Evolutionary conservation across 2,329 filamentous ascomycete genomes (phyloP).

Genomic region (Cladosporium sp.): DNA sequence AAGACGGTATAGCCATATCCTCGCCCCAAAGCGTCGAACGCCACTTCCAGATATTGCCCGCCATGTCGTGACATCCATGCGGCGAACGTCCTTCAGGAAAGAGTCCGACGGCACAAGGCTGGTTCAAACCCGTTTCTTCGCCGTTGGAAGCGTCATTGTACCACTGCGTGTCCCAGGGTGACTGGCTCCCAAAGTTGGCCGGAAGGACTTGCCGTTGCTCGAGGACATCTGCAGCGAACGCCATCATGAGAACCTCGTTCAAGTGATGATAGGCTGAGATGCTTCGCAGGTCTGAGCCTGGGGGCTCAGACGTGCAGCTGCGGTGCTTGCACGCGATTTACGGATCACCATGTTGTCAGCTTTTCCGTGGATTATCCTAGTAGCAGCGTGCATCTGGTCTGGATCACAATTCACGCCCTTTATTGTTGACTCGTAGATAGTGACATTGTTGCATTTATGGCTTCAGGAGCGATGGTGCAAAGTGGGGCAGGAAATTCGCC

Average conservation of each 20-base stretch:
- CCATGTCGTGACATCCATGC: constrained; percentile 17
- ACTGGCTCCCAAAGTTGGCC: neutral
- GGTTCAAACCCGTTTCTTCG: neutral
- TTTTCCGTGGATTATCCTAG: neutral
- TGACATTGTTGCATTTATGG: neutral
- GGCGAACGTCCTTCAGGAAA: constrained; percentile 7
- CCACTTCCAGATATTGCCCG: constrained; percentile 21
- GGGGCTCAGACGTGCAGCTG: neutral
- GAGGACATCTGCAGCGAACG: neutral
- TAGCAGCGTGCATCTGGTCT: neutral
- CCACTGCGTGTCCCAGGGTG: neutral
- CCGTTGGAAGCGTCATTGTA: neutral
- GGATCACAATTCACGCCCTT: neutral
- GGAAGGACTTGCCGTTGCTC: neutral
- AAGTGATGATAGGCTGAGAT: neutral
- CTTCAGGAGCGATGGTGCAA: neutral
- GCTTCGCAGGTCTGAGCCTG: neutral
- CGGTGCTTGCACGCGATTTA: neutral
- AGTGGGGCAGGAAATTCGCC: neutral
- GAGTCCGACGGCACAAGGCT: neutral
- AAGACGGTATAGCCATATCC: constrained; percentile 10
- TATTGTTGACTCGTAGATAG: neutral
- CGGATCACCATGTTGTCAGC: neutral
- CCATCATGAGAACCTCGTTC: neutral
- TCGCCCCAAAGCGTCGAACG: constrained; percentile 19